Evolutionary conservation across 2,329 filamentous ascomycete genomes (phyloP).

Genomic region (Davidsoniella australis): DNA sequence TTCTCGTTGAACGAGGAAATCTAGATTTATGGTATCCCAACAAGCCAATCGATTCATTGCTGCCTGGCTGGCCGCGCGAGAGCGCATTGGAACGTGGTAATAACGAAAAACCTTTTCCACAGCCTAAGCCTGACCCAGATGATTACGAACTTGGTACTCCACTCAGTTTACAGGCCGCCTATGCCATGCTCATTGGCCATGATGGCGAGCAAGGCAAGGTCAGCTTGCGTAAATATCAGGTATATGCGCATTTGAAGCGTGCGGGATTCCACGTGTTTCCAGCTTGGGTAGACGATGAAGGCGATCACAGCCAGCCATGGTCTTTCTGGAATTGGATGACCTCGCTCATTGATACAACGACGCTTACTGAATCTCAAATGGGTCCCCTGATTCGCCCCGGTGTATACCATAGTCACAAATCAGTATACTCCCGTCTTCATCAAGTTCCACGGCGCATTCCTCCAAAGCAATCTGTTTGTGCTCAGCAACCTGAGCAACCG

Average conservation of each 20-base stretch:
- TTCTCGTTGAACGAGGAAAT: conserved; percentile 71
- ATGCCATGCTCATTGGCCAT: conserved; percentile 63
- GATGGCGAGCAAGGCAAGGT: conserved; percentile 44
- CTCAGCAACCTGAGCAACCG: conserved; percentile 25
- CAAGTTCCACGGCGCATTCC: conserved; percentile 57
- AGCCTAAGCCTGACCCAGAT: conserved; percentile 17
- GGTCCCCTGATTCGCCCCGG: conserved; percentile 46
- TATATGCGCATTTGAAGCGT: conserved; percentile 72
- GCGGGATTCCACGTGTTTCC: conserved; percentile 67
- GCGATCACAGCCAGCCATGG: conserved; percentile 12
- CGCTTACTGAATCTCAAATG: conserved; percentile 13
- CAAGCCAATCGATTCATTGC: conserved; percentile 30
- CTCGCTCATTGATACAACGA: conserved; percentile 25
- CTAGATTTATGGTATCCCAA: conserved; percentile 75
- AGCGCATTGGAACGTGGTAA: conserved; percentile 14
- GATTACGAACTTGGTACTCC: conserved; percentile 52
- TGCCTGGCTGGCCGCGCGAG: conserved; percentile 20
- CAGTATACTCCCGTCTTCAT: conserved; percentile 61
- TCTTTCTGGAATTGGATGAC: conserved; percentile 37
- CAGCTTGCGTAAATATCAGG: conserved; percentile 65
- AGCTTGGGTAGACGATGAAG: conserved; percentile 28
- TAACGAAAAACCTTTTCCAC: conserved; percentile 15
- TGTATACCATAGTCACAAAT: conserved; percentile 46
- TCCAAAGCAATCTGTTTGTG: conserved; percentile 6
- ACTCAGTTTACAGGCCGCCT: conserved; percentile 80